Percentiles rank a stretch among this genome's conserved stretches.
phyloP scores from a whole-genome alignment of 1,284 basidiomycete genomes.

The Trichosporon inkin region DNA sequence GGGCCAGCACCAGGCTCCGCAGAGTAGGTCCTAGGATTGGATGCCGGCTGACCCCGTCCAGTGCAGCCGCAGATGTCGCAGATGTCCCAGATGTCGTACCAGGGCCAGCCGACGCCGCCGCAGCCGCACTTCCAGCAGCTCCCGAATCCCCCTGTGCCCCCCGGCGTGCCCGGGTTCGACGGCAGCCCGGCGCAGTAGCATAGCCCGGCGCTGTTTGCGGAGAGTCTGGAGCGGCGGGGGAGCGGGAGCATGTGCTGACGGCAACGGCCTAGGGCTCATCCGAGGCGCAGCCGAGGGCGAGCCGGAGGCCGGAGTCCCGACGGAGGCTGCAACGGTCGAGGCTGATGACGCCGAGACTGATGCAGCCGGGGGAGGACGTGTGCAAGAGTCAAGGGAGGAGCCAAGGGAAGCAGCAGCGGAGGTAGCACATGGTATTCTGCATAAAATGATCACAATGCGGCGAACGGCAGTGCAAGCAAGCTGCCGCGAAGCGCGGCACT shows the following conservation, averaged over 20 bases:
- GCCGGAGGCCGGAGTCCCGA: neutral
- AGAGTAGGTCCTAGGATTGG: slow-evolving; percentile 38
- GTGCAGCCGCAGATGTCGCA: slow-evolving; percentile 24
- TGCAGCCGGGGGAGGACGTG: neutral
- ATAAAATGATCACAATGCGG: neutral
- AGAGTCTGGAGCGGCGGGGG: slow-evolving; percentile 2
- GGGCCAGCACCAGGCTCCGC: slow-evolving; percentile 42
- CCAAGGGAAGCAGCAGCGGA: neutral
- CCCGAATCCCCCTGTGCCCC: slow-evolving; percentile 2
- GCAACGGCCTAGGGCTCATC: too few relatives aligned
- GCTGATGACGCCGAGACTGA: neutral
- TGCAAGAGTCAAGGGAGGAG: neutral
- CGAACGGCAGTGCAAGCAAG: too few relatives aligned
- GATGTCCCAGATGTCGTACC: slow-evolving; percentile 17
- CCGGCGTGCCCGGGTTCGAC: slow-evolving; percentile 10
- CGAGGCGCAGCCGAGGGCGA: neutral
- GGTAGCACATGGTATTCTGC: slow-evolving; percentile 5
- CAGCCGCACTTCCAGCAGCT: slow-evolving; percentile 27
- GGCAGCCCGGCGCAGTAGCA: slow-evolving; percentile 12
- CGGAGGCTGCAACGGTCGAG: too few relatives aligned
- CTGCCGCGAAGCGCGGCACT: too few relatives aligned
- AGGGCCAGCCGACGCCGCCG: slow-evolving; percentile 22
- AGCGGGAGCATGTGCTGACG: neutral
- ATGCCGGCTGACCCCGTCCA: neutral
- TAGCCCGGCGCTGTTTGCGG: slow-evolving; percentile 6